Base-by-base conservation (phyloP, 805 yeast species). In the Clavispora fructus region DNA sequence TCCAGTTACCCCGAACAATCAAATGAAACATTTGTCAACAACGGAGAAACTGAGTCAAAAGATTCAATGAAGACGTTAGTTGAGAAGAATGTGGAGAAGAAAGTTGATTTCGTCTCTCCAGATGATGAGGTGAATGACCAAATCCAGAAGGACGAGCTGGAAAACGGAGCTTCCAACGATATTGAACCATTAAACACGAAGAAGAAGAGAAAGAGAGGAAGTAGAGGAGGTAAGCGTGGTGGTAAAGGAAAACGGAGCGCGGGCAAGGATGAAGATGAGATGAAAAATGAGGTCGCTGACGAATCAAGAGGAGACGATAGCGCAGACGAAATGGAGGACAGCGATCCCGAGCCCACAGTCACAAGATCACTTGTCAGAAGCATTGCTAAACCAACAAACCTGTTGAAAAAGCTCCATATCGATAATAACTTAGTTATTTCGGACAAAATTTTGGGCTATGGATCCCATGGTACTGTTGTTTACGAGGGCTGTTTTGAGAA, bases 401-500 rank as follows among this genome's bases (percentile, higher is more conserved):
- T 45, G 56, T 51, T 52, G 35, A 63, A 60, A 51, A 67, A 61
- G 48, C 64, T 72, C 17, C 73, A 69, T 47, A 68, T 68, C 33
- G 69, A 76, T 43, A 79, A 74, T 43, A 81, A 77, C 46, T 64
- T 88, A 51, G 69, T 74, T 0, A 78, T 92, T 3, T 79, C 95
- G 0, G 85, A 85, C 51, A 79, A 76, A 27, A 77, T 90, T n/a
- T 67, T 94, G 42, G 99, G 99, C 0, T 89, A 88, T 62, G 99
- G 99, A 1, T 88, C 97, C 0, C 96, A 91, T 56, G 99, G 99
- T 26, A 94, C 99, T 0, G 89, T 92, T 27, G 99, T 94, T 1
- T 89, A 82, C 60, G 81, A 84, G 60, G 99, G 99, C 0, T 77
- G 80, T 5, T 94, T 91, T 67, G 97, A 92, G 60, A 84, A 82